These are phyloP conservation scores for Cydonia oblonga DNA, from an alignment of 331 rosid species.

Conservation along the genomic window DNA sequence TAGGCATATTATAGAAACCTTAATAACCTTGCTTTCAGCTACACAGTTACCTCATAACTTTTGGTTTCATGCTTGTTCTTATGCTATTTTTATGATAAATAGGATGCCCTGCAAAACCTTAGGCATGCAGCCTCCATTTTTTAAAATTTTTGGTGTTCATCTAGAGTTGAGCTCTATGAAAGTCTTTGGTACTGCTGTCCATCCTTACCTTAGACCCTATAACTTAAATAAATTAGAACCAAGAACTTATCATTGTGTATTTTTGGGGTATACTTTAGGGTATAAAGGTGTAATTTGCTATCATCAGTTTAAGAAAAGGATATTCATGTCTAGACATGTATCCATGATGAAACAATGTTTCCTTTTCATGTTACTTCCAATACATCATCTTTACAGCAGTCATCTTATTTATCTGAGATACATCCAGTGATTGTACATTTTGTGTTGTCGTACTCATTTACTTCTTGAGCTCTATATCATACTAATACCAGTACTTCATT, in stretches of 20 bases:
- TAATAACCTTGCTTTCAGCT: not conserved
- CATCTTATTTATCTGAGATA: no score
- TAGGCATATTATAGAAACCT: not conserved
- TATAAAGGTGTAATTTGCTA: not conserved
- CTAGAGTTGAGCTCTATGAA: not conserved
- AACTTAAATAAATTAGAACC: not conserved
- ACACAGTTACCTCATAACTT: not conserved
- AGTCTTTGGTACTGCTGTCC: not conserved
- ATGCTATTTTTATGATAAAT: no score
- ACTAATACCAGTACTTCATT: no score
- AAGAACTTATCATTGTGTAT: not conserved
- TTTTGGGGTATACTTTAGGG: no score
- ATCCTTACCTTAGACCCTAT: not conserved
- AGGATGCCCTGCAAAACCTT: not conserved
- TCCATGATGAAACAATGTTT: not conserved
- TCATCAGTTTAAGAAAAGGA: not conserved
- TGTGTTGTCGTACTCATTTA: not conserved
- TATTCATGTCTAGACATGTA: not conserved
- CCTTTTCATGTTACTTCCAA: not conserved
- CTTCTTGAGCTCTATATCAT: not conserved
- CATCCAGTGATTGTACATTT: not conserved
- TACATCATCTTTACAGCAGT: fast-evolving
- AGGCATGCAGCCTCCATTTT: not conserved
- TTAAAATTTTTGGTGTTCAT: not conserved
- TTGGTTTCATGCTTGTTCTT: not conserved